These are phyloP conservation scores for Remersonia thermophila DNA, from an alignment of 2,329 filamentous ascomycete species.

Conservation along the genomic window DNA sequence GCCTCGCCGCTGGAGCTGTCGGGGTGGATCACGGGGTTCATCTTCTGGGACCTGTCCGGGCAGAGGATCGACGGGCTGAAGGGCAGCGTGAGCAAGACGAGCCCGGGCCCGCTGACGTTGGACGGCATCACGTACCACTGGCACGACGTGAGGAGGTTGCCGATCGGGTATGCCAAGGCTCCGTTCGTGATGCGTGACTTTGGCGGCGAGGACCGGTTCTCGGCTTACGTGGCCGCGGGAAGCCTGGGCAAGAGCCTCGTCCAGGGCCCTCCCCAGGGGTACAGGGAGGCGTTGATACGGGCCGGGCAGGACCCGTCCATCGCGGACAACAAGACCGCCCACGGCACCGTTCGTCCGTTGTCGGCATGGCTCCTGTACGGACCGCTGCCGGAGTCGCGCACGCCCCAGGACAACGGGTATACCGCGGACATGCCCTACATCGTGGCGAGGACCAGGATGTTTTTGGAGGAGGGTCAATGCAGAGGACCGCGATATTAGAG, in stretches of 20 bases:
- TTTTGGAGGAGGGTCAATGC: neutral
- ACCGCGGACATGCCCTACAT: neutral
- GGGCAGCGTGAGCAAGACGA: slow-evolving; percentile 10
- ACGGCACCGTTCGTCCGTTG: slow-evolving; percentile 23
- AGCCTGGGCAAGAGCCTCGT: slow-evolving; percentile 20
- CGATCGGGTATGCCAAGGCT: slow-evolving; percentile 28
- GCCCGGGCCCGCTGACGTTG: too few relatives aligned
- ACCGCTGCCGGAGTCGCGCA: slow-evolving; percentile 19
- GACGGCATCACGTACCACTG: slow-evolving; percentile 19
- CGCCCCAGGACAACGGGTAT: neutral
- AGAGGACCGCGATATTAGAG: too few relatives aligned
- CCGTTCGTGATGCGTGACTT: slow-evolving; percentile 28
- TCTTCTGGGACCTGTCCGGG: slow-evolving; percentile 31
- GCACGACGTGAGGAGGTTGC: slow-evolving; percentile 8
- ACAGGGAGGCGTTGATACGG: slow-evolving; percentile 23
- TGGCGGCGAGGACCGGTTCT: slow-evolving; percentile 17
- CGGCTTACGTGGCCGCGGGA: slow-evolving; percentile 27
- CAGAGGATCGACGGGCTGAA: slow-evolving; percentile 6
- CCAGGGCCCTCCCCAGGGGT: slow-evolving; percentile 15
- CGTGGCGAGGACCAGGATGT: neutral
- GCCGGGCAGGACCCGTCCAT: slow-evolving; percentile 8
- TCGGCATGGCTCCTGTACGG: slow-evolving; percentile 31
- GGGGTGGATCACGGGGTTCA: slow-evolving; percentile 38
- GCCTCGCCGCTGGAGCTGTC: slow-evolving; percentile 26
- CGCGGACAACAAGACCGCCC: slow-evolving; percentile 6